Evolutionary conservation across 768 basidiomycete species (phyloP), one percentile per base, ranked within the genome.

Genomic region (Gloeopeniophorella convolvens): DNA sequence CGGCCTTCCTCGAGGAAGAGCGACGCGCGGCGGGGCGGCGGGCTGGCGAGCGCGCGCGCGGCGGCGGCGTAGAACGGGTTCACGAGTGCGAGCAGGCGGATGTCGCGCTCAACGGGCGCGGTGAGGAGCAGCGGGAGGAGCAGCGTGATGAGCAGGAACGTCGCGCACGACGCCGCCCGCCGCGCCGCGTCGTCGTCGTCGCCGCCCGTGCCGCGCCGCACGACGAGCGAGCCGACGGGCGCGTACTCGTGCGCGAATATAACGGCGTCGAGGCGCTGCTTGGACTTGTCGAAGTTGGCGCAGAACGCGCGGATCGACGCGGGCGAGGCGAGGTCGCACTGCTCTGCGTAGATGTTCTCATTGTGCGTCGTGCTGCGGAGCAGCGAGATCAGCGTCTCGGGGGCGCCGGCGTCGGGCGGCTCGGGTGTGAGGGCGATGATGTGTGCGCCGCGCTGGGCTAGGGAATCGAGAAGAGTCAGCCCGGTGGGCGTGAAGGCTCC

Each of bases 61-160:
- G 89, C 85, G 1, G 93, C 89, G 2, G 90, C 83, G 59, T 95
- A 96, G 58, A 90, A 89, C 2, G 91, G 91, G 51, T 92, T 91
- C 62, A 94, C 77, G 33, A 92, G 73, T 48, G 82, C 83, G 62
- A 97, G 71, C 56, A 96, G 78, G n/a, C 93, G 84, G 34, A 96
- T 89, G 56, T 93, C 89, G 30, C 92, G 77, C 62, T 93, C 92
- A n/a, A 76, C 72, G 0, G 92, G 91, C 0, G 88, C 84, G 21
- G 86, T 80, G 13, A 96, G 79, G 3, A 95, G 70, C 24, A 78
- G 73, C 2, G 92, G 91, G 0, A 95, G 75, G 0, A 96, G 73
- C 5, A 89, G 71, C 1, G 90, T 93, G 6, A 78, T 73, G 5
- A 93, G 74, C 48, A 92, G 69, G 67, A 92, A 94, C 2, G 84